Evolutionary conservation across 805 yeast species (phyloP).

Genomic region (Candida insectorum): DNA sequence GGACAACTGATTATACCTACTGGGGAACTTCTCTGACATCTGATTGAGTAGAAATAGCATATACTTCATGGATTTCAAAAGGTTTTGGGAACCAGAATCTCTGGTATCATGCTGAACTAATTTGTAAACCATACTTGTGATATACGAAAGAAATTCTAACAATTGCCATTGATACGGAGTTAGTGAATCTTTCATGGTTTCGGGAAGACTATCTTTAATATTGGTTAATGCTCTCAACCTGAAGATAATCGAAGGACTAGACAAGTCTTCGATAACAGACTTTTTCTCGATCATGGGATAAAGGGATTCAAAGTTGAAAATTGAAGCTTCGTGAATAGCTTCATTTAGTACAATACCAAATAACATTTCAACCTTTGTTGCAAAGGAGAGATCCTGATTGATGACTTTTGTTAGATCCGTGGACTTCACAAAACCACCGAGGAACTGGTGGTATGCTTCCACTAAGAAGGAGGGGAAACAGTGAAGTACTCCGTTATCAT

Average conservation of each 20-base stretch:
- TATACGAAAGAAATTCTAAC: constrained; percentile 9
- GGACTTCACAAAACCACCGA: constrained; percentile 1
- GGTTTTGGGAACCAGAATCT: constrained; percentile 3
- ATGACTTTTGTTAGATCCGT: background rate
- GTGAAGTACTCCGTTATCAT: constrained; percentile 10
- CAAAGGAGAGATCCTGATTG: background rate
- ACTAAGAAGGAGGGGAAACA: constrained; percentile 17
- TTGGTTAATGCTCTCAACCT: constrained; percentile 1
- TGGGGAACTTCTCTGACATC: constrained; percentile 10
- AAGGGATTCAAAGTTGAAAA: background rate
- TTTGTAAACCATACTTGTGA: constrained; percentile 7
- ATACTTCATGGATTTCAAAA: constrained; percentile 10
- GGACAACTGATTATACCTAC: constrained; percentile 8
- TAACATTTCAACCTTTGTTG: constrained; percentile 1
- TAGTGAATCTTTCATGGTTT: constrained; percentile 1
- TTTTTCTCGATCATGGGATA: too few relatives aligned
- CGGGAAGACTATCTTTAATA: background rate
- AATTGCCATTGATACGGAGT: constrained; percentile 12
- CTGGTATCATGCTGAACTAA: constrained; percentile 4
- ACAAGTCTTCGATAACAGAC: background rate
- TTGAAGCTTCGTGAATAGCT: background rate
- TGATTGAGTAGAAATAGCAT: constrained; percentile 9
- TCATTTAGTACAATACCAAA: background rate
- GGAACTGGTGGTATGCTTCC: constrained; percentile 2
- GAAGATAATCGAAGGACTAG: background rate